Conservation (phyloP, 2,329 filamentous ascomycete species). For the Aureobasidium sp. region DNA sequence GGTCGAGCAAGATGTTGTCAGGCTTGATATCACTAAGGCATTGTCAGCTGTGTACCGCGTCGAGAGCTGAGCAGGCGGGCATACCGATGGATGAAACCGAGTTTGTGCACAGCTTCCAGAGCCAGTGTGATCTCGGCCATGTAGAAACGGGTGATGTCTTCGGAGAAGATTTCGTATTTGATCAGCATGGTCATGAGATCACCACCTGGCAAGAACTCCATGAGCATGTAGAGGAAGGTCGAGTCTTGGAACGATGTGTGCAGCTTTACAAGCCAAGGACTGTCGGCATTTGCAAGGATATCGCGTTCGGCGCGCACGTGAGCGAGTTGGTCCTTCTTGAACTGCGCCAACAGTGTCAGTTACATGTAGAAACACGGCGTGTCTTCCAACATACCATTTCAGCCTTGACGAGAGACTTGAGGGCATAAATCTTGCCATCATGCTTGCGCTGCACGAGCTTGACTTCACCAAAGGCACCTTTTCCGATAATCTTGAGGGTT, state of each 20-base stretch:
- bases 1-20: slow-evolving; percentile 94
- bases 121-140: slow-evolving; percentile 97
- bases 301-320: slow-evolving; percentile 97
- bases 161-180: slow-evolving; percentile 99
- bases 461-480: slow-evolving; percentile 97
- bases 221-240: slow-evolving; percentile 96
- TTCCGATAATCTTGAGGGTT: slow-evolving; percentile 96
- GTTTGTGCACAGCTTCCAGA: slow-evolving; percentile 97
- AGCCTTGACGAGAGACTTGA: slow-evolving; percentile 97
- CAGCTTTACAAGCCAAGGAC: slow-evolving; percentile 97
- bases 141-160: slow-evolving; percentile 98
- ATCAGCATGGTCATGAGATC: slow-evolving; percentile 99
- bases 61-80: slow-evolving; percentile 27
- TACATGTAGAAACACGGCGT: neutral
- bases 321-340: slow-evolving; percentile 96
- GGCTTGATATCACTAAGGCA: slow-evolving; percentile 88
- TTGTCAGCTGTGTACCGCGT: neutral
- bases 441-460: slow-evolving; percentile 95
- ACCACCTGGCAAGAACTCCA: slow-evolving; percentile 97
- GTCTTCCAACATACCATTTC: slow-evolving; percentile 61
- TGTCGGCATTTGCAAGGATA: slow-evolving; percentile 97
- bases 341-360: slow-evolving; percentile 36
- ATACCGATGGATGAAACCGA: slow-evolving; percentile 96
- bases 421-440: slow-evolving; percentile 93
- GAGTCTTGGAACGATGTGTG: slow-evolving; percentile 96